Evolutionary conservation across 176 grass and related monocot species (phyloP).

Genomic region (Lolium multiflorum): DNA sequence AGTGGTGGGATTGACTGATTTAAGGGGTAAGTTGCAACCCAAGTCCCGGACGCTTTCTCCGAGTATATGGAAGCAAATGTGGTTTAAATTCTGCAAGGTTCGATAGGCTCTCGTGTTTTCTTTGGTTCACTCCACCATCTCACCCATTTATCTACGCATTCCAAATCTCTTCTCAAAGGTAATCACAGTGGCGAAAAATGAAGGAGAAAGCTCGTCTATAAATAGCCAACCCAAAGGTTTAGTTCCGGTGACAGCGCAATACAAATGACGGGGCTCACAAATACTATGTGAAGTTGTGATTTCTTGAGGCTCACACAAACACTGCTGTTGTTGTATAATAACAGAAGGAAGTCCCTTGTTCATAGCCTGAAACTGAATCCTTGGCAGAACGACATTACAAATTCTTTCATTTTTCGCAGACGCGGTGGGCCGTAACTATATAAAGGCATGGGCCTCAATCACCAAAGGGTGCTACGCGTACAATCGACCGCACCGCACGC

Average conservation of each 20-base stretch:
- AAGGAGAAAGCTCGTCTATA: background rate
- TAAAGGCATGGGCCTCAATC: too few species aligned
- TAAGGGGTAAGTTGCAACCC: too few species aligned
- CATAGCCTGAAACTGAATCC: background rate
- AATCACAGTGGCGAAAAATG: background rate
- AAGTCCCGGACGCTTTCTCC: too few species aligned
- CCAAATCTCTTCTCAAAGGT: background rate
- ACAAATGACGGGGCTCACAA: background rate
- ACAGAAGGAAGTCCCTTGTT: background rate
- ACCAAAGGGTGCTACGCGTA: too few species aligned
- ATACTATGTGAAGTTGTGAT: background rate
- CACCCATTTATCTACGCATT: background rate
- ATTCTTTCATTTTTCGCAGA: too few species aligned
- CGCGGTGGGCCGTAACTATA: too few species aligned
- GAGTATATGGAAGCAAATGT: too few species aligned
- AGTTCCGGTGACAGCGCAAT: background rate
- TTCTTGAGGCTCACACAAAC: background rate
- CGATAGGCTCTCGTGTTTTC: background rate
- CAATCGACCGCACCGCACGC: too few species aligned
- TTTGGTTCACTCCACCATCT: slow-evolving; percentile 10
- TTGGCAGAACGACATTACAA: too few species aligned
- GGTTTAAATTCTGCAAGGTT: too few species aligned
- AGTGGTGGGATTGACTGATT: too few species aligned
- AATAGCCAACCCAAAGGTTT: background rate
- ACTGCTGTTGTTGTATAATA: background rate